Base-by-base conservation (phyloP, 768 basidiomycete genomes). In the Boletus rufocinnamomeus region DNA sequence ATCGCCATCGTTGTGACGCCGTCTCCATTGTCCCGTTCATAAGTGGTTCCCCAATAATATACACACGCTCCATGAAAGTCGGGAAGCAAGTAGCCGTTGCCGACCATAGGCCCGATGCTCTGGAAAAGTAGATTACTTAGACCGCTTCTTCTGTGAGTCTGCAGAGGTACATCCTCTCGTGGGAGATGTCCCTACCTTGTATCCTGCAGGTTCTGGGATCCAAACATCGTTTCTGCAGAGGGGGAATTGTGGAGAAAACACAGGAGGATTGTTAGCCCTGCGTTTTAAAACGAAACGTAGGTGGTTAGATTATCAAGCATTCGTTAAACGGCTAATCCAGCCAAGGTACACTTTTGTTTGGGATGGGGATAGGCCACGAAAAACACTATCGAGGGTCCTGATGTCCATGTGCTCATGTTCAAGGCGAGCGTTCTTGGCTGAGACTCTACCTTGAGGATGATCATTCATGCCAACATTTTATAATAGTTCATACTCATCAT, bases 261-360 rank as follows among this genome's bases (percentile, higher is more conserved):
- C 38, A 56, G 68, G 57, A 63, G 44, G 43, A 61, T 68, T 6
- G 23, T 47, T 14, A 60, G 52, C 35, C 68, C 66, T 51, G 66
- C 66, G 1, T 68, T 68, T 6, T 59, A 66, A 50, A 27, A 27
- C 4, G 27, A 27, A 27, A 27, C 27, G 68, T 70, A 52, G n/a
- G 66, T 57, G 23, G 35, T 34, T 16, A 23, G 4, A 34, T 13
- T 13, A 16, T 48, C 14, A 3, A 13, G 21, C 16, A 7, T 38
- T 13, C 34, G 7, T 50, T 23, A 23, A 7, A 6, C 50, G 23
- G 37, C 37, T 40, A 19, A 63, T 52, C 16, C 10, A 25, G 1
- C 21, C 43, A 50, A 70, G 69, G 14, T 63, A 70, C 28, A n/a
- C 51, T 17, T 58, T 66, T 40, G 63, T 70, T 17, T 70, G 69